phyloP scores from a whole-genome alignment of 306 rosid genomes.

The Begonia loranthoides region DNA sequence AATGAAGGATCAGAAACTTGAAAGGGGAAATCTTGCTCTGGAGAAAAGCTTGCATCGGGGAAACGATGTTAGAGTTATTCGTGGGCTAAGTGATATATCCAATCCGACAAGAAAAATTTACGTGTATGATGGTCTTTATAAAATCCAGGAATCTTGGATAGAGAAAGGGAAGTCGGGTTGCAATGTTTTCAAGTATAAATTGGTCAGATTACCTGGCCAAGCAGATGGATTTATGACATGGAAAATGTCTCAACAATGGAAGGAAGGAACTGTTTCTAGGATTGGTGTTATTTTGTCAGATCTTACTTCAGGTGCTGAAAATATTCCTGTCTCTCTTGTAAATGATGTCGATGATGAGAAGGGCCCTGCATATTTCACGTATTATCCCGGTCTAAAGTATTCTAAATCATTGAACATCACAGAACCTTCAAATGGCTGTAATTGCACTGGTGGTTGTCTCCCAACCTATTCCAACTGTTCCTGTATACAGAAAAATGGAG shows the following conservation, averaged over 20 bases:
- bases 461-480: slow-evolving; percentile 42
- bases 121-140: slow-evolving; percentile 87
- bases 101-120: slow-evolving; percentile 65
- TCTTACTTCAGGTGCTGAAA: slow-evolving; percentile 85
- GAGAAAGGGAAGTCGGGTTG: slow-evolving; percentile 68
- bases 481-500: slow-evolving; percentile 64
- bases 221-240: slow-evolving; percentile 50
- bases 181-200: slow-evolving; percentile 70
- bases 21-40: slow-evolving; percentile 92
- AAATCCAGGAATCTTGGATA: slow-evolving; percentile 68
- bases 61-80: slow-evolving; percentile 69
- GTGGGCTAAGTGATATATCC: slow-evolving; percentile 48
- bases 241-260: slow-evolving; percentile 80
- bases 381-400: slow-evolving; percentile 47
- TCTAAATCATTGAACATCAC: slow-evolving; percentile 26
- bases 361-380: slow-evolving; percentile 89
- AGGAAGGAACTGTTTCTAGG: slow-evolving; percentile 40
- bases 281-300: slow-evolving; percentile 71
- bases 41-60: slow-evolving; percentile 67
- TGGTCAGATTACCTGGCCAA: slow-evolving; percentile 57
- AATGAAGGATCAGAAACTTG: slow-evolving; percentile 79
- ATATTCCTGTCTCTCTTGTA: slow-evolving; percentile 74
- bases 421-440: slow-evolving; percentile 51
- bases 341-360: slow-evolving; percentile 84
- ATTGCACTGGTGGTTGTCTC: slow-evolving; percentile 65